phyloP scores from a whole-genome alignment of 768 basidiomycete species.

The Chlorophyllum brunneum region DNA sequence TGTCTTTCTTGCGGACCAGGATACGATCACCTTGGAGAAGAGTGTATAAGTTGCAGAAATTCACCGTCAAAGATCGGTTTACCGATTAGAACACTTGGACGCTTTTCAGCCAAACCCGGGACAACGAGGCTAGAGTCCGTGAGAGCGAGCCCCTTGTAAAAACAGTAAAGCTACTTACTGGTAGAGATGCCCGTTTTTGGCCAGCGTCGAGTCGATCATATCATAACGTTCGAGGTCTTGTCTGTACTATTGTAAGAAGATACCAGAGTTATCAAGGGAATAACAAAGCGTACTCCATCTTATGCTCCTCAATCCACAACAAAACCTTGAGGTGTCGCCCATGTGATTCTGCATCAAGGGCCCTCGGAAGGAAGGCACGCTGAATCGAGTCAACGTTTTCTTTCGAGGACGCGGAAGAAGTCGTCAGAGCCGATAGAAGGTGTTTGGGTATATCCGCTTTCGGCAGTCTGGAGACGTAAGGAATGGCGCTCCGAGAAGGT shows the following conservation, averaged over 20 bases:
- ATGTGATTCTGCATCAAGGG: constrained; percentile 36
- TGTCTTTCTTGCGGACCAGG: constrained; percentile 40
- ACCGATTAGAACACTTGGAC: constrained; percentile 52
- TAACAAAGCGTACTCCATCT: constrained; percentile 31
- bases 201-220: constrained; percentile 30
- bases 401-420: constrained; percentile 21
- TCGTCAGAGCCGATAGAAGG: constrained; percentile 26
- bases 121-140: constrained; percentile 20
- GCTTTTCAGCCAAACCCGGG: constrained; percentile 53
- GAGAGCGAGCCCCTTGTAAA: neutral
- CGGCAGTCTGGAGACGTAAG: constrained; percentile 38
- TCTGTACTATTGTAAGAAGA: constrained; percentile 28
- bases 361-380: constrained; percentile 34
- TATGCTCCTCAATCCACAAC: constrained; percentile 52
- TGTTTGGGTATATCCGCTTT: constrained; percentile 33
- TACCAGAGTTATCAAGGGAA: neutral
- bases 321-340: constrained; percentile 45
- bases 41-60: neutral
- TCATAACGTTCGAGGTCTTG: constrained; percentile 36
- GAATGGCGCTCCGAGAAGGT: constrained; percentile 35
- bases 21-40: constrained; percentile 46
- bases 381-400: constrained; percentile 28
- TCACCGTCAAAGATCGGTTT: too few species aligned
- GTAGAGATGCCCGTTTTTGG: constrained; percentile 28
- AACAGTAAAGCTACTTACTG: constrained; percentile 27